A percentile compares a stretch with the other conserved stretches of the same genome.
Evolutionary conservation across 169 alveolate genomes (phyloP).

Genomic region (Perkinsus olseni): DNA sequence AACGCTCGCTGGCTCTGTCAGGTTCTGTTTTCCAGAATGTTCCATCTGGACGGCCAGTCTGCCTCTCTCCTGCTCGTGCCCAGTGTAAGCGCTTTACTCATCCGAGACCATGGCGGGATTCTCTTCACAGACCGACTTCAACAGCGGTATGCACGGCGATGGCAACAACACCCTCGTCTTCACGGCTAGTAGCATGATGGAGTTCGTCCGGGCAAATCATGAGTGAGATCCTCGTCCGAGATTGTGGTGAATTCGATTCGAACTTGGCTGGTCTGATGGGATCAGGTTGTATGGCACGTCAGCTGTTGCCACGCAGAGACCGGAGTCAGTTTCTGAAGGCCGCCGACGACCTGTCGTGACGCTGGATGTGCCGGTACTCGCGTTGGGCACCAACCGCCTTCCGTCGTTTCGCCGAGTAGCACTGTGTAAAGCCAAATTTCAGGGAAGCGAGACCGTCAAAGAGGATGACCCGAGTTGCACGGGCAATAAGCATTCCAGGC

Average conservation of each 20-base stretch:
- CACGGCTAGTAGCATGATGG: background rate
- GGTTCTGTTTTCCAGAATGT: background rate
- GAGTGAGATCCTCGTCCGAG: background rate
- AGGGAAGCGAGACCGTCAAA: too few species aligned
- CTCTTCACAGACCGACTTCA: background rate
- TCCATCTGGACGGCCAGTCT: background rate
- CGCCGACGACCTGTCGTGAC: background rate
- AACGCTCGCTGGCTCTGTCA: background rate
- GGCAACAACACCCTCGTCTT: background rate
- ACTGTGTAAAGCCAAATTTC: too few species aligned
- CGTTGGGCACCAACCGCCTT: too few species aligned
- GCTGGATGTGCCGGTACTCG: background rate
- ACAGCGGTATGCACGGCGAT: background rate
- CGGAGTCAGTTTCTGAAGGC: background rate
- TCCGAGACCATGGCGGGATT: background rate
- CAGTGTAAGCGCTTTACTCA: background rate
- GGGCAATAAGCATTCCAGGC: too few species aligned
- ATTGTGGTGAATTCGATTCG: too few species aligned
- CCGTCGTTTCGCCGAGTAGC: too few species aligned
- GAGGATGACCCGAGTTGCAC: too few species aligned
- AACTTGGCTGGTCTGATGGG: too few species aligned
- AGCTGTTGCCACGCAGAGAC: background rate
- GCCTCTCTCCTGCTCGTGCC: background rate
- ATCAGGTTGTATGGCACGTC: background rate
- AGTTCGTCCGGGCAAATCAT: background rate